Evolutionary conservation across 169 alveolate genomes (phyloP), one percentile per base, ranked within the genome.

Genomic region (Plasmodium vinckei): DNA sequence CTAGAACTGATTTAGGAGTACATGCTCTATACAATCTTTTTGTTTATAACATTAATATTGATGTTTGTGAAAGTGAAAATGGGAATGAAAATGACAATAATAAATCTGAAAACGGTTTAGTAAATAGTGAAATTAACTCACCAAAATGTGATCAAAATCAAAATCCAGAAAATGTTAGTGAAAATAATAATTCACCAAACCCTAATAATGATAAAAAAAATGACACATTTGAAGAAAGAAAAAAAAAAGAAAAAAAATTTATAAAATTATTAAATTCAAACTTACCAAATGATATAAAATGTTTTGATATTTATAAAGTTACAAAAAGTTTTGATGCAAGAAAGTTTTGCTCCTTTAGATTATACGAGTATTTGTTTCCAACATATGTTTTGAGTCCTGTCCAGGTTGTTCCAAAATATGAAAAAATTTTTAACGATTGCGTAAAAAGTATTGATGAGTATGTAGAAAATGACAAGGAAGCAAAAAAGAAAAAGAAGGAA

Each of bases 1-100:
- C 97, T n/a, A 75, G 98, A 33, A 96, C 98, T 13, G 98, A 96
- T 73, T 90, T 93, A 69, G 98, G 98, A n/a, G 98, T 96, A 1
- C 97, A 94, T 54, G 97, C 97, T 2, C 93, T 93, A 1, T 95
- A 94, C 86, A 92, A 92, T 44, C 91, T 87, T 23, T 87, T 95
- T 27, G 94, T 94, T 1, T 92, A 94, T 19, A 88, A 94, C 21
- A 84, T 93, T 71, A 79, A 93, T 56, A 7, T 93, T 9, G 51
- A 42, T 46, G 49, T 73, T n/a, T 33, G 63, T 1, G 54, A 25
- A 44, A 9, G 53, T 23, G 0, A 46, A 46, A 17, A n/a, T 4
- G 75, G 7, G 68, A 44, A 19, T 21, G 25, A 61, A n/a, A 2
- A 39, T 42, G 10, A 61, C 44, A 56, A 44, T 27, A 68, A 65